Percentiles rank a stretch among this genome's conserved stretches.
Conservation (phyloP, 2,329 filamentous ascomycete species). For the Penicillium sp. region DNA sequence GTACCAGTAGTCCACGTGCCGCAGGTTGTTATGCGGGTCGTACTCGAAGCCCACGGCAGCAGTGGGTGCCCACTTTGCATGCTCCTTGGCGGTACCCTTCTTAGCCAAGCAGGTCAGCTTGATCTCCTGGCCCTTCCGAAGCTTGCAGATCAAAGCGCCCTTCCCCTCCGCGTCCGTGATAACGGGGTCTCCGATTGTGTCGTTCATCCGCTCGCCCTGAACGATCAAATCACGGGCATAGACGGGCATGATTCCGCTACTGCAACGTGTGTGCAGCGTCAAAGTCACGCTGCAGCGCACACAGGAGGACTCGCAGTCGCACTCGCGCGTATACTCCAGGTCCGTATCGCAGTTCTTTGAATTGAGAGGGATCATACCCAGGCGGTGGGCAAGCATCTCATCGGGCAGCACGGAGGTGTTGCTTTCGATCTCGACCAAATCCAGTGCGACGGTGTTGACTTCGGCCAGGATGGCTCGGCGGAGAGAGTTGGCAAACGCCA, state of each 20-base stretch:
- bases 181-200: conserved; percentile 74
- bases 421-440: conserved; percentile 85
- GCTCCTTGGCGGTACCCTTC: conserved; percentile 98
- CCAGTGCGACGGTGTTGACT: conserved; percentile 90
- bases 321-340: conserved; percentile 86
- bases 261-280: conserved; percentile 80
- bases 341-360: conserved; percentile 77
- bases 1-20: conserved; percentile 92
- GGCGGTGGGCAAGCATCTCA: conserved; percentile 89
- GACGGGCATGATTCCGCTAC: conserved; percentile 84
- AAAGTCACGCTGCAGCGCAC: conserved; percentile 86
- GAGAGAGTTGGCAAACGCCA: conserved; percentile 88
- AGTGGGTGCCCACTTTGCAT: conserved; percentile 95
- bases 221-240: conserved; percentile 87
- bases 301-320: conserved; percentile 94
- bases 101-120: conserved; percentile 90
- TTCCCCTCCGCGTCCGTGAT: conserved; percentile 78
- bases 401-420: conserved; percentile 97
- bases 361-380: conserved; percentile 85
- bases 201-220: conserved; percentile 66
- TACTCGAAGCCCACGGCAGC: conserved; percentile 95
- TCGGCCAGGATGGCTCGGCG: conserved; percentile 90
- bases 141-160: conserved; percentile 84
- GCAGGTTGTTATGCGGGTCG: conserved; percentile 93
- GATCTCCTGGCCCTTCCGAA: conserved; percentile 85